These are phyloP conservation scores for Harrya chromipes DNA, from an alignment of 768 basidiomycete genomes.

Conservation along the genomic window DNA sequence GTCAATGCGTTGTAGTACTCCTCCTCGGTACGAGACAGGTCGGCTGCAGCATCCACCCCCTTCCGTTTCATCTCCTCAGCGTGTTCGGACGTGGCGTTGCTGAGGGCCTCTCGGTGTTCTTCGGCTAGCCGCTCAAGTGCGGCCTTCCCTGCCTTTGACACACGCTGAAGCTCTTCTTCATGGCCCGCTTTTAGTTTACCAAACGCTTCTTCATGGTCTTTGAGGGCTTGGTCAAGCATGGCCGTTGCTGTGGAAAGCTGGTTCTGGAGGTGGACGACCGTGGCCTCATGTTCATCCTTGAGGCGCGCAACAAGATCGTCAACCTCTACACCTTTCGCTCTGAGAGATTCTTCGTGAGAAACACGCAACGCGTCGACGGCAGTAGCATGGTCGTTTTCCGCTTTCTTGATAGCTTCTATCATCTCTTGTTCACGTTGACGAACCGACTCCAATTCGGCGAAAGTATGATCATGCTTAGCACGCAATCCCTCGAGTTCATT, in stretches of 20 bases:
- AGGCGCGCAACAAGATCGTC: constrained; percentile 42
- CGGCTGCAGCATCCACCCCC: constrained; percentile 54
- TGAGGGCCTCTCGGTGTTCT: constrained; percentile 53
- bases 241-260: constrained; percentile 44
- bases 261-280: constrained; percentile 37
- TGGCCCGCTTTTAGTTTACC: constrained; percentile 55
- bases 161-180: constrained; percentile 49
- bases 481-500: constrained; percentile 77
- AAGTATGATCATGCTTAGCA: constrained; percentile 52
- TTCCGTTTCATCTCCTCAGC: constrained; percentile 54
- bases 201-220: constrained; percentile 59
- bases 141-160: constrained; percentile 53
- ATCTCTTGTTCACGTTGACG: constrained; percentile 57
- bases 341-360: constrained; percentile 45
- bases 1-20: constrained; percentile 81
- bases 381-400: constrained; percentile 46
- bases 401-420: constrained; percentile 44
- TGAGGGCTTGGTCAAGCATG: constrained; percentile 45
- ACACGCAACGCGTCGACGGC: constrained; percentile 46
- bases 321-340: constrained; percentile 40
- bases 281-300: constrained; percentile 47
- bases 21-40: constrained; percentile 68
- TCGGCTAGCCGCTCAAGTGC: constrained; percentile 45
- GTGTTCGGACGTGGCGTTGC: constrained; percentile 51
- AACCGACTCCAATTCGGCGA: constrained; percentile 52